Base-by-base conservation (phyloP, 768 basidiomycete genomes). In the Thelephora aurantiotincta region DNA sequence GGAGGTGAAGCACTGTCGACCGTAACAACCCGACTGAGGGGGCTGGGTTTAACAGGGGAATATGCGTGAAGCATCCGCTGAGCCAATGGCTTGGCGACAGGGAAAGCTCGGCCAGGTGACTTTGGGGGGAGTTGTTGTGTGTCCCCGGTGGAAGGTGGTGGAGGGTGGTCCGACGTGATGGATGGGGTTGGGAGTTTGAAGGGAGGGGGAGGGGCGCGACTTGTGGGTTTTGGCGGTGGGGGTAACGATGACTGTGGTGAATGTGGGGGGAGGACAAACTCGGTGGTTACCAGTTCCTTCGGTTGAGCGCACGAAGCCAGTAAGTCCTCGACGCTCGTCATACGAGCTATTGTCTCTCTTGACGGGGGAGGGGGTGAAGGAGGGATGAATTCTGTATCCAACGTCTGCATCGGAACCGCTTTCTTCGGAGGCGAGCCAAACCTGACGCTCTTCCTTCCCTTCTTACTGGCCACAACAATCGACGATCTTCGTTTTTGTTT, bases 181-280 rank as follows among this genome's bases (percentile, higher is more conserved):
- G 35, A 6, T 43, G 44, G 33, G 13, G 43, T 2, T 33, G 2
- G 43, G 47, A 16, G 46, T 13, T 9, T 47, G 11, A 5, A 43
- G 13, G 2, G 53, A 48, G 3, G 46, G 6, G 5, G 18, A n/a
- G 11, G 52, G 45, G 54, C 48, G 33, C 50, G 46, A 37, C 45
- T 48, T 6, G 30, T 14, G 36, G 51, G 51, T 13, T 59, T 51
- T 13, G 61, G 45, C 42, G 57, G 54, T 43, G 72, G 69, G 5
- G 78, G 80, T 22, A 85, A 60, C 1, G 79, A 75, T 1, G 84
- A 73, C 18, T 72, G 70, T 12, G 84, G 85, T 6, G 83, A 84
- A 2, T 80, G 84, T 1, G 84, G 84, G 12, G 86, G 86, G 3
- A 89, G 72, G 1, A 83, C 78, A 51, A 89, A 89, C 12, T 81